phyloP scores from a whole-genome alignment of 2,329 filamentous ascomycete species.

The Xylaria sp. region DNA sequence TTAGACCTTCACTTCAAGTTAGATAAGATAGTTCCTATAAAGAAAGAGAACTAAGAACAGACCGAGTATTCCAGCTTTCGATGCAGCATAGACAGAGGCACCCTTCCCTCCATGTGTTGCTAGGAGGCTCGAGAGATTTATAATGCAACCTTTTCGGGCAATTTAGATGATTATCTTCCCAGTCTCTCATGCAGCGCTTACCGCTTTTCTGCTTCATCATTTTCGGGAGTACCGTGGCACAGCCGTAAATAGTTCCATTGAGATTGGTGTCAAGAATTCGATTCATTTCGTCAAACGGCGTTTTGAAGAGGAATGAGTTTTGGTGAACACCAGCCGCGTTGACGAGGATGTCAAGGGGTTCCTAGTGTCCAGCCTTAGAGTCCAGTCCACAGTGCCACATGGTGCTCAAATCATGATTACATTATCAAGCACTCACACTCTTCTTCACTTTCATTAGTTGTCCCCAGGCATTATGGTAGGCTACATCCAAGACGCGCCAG shows the following conservation, averaged over 20 bases:
- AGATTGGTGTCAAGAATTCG: constrained; percentile 77
- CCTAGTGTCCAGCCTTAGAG: constrained; percentile 28
- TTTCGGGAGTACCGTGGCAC: constrained; percentile 61
- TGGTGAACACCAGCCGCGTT: constrained; percentile 84
- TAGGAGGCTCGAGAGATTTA: constrained; percentile 84
- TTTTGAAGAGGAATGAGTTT: constrained; percentile 69
- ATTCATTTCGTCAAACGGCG: constrained; percentile 62
- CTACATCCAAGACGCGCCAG: constrained; percentile 42
- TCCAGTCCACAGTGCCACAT: constrained; percentile 7
- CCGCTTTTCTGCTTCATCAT: constrained; percentile 57
- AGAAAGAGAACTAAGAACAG: constrained; percentile 32
- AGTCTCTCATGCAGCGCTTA: constrained; percentile 18
- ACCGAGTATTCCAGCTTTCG: constrained; percentile 83
- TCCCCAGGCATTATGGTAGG: constrained; percentile 35
- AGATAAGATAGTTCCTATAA: constrained; percentile 34
- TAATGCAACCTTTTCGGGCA: constrained; percentile 68
- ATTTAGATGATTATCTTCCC: background rate
- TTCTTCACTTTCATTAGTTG: background rate
- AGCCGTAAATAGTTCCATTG: constrained; percentile 70
- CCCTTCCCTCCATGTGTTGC: constrained; percentile 76
- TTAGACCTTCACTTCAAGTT: constrained; percentile 65
- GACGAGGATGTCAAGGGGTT: constrained; percentile 69
- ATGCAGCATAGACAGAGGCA: constrained; percentile 78
- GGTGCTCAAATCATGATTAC: background rate
- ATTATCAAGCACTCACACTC: constrained; percentile 14